Conservation (phyloP, 2,329 filamentous ascomycete genomes). For the Hirsutella thompsonii region DNA sequence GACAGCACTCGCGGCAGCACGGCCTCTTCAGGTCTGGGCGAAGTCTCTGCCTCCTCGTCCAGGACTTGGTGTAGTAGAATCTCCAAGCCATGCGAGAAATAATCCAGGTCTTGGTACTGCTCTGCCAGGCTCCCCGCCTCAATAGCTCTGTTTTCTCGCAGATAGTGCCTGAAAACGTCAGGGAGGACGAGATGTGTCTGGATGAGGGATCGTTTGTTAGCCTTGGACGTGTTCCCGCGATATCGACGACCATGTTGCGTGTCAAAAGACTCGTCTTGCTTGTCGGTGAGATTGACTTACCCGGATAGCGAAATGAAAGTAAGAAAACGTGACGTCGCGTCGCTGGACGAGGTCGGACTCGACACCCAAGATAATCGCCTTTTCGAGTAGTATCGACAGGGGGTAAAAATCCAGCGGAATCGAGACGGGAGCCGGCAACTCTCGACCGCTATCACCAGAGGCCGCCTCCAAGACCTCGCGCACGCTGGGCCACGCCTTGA, state of each 20-base stretch:
- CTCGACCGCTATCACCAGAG: constrained; percentile 49
- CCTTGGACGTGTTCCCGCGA: no score
- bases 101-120: constrained; percentile 76
- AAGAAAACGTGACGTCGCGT: constrained; percentile 81
- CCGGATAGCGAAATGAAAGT: constrained; percentile 76
- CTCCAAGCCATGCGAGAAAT: constrained; percentile 88
- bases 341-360: constrained; percentile 91
- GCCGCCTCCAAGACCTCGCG: constrained; percentile 68
- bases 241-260: no score
- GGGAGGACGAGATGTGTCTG: constrained; percentile 90
- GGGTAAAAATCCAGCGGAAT: constrained; percentile 93
- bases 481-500: constrained; percentile 83
- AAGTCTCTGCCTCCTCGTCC: constrained; percentile 80
- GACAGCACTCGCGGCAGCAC: constrained; percentile 52
- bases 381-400: constrained; percentile 72
- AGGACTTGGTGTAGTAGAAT: constrained; percentile 85
- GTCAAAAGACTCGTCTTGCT: no score
- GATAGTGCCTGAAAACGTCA: constrained; percentile 68
- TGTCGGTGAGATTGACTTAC: no score
- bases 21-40: constrained; percentile 48
- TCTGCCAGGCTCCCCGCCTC: constrained; percentile 73
- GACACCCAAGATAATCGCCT: constrained; percentile 80
- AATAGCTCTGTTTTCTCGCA: constrained; percentile 62
- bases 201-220: background rate
- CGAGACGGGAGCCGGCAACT: constrained; percentile 61